phyloP scores from a whole-genome alignment of 345 rosid species.

The Syzygium jambos region DNA sequence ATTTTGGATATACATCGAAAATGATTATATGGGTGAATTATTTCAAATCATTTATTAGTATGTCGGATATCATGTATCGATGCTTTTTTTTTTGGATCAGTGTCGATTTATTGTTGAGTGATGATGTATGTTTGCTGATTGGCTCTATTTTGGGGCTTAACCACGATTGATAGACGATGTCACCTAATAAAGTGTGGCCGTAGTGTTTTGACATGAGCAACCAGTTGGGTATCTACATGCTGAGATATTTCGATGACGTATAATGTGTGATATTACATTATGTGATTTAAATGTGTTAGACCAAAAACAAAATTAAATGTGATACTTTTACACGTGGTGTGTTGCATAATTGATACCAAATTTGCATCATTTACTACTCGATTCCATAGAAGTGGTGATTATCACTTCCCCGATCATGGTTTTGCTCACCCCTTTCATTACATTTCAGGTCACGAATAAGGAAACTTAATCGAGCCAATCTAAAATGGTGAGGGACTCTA shows the following conservation, averaged over 20 bases:
- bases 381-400: too few relatives aligned
- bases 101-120: not conserved
- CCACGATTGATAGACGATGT: too few relatives aligned
- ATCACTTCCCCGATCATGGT: too few relatives aligned
- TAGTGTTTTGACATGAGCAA: not conserved
- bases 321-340: not conserved
- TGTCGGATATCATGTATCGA: not conserved
- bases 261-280: not conserved
- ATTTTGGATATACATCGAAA: not conserved
- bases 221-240: accelerated
- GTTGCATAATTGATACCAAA: too few relatives aligned
- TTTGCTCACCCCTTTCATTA: too few relatives aligned
- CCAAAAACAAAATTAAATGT: too few relatives aligned
- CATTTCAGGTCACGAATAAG: too few relatives aligned
- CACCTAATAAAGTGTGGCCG: not conserved
- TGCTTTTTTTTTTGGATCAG: too few relatives aligned
- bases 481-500: not conserved
- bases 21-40: not conserved
- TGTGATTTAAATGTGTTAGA: too few relatives aligned
- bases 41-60: too few relatives aligned
- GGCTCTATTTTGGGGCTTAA: accelerated
- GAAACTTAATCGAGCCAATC: too few relatives aligned
- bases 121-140: not conserved
- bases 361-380: too few relatives aligned
- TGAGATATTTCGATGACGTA: not conserved